Percentiles rank a stretch among this genome's conserved stretches.
Evolutionary conservation across 2,329 filamentous ascomycete species (phyloP).

Genomic region (Colletotrichum cereale): DNA sequence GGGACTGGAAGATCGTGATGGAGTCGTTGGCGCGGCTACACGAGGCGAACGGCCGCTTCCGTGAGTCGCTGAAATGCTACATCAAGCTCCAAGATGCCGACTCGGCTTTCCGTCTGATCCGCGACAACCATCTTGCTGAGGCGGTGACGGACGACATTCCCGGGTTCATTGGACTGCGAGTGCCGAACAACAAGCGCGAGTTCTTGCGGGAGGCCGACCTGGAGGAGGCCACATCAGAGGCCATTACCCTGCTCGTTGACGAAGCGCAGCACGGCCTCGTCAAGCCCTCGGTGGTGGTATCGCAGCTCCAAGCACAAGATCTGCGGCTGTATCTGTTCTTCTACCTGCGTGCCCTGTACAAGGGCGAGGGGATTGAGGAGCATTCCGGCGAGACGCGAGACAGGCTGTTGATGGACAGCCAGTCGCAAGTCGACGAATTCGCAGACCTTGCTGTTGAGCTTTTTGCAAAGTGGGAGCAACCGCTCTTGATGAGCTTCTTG

Average conservation of each 20-base stretch:
- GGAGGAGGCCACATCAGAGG: conserved; percentile 83
- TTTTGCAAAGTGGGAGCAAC: conserved; percentile 86
- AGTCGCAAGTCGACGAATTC: conserved; percentile 83
- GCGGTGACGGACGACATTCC: conserved; percentile 91
- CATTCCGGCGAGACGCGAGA: conserved; percentile 67
- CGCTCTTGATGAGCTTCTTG: conserved; percentile 87
- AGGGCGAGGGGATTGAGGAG: conserved; percentile 74
- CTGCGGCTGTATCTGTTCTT: conserved; percentile 87
- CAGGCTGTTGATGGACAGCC: conserved; percentile 68
- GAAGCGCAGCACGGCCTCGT: conserved; percentile 93
- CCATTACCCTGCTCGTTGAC: conserved; percentile 87
- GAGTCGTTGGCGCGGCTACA: conserved; percentile 88
- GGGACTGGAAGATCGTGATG: conserved; percentile 92
- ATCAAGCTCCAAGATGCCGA: conserved; percentile 94
- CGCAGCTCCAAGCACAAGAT: conserved; percentile 77
- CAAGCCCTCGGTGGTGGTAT: conserved; percentile 80
- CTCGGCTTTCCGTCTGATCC: conserved; percentile 86
- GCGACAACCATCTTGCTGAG: conserved; percentile 90
- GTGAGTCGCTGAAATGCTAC: conserved; percentile 89
- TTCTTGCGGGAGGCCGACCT: conserved; percentile 78
- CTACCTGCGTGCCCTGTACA: conserved; percentile 90
- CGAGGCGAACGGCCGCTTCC: conserved; percentile 82
- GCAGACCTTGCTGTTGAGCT: conserved; percentile 88
- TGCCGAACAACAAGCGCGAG: conserved; percentile 77
- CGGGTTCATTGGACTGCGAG: conserved; percentile 87